Evolutionary conservation across 2,329 filamentous ascomycete species (phyloP), one percentile per base, ranked within the genome.

Genomic region (Colletotrichum cordylinicola): DNA sequence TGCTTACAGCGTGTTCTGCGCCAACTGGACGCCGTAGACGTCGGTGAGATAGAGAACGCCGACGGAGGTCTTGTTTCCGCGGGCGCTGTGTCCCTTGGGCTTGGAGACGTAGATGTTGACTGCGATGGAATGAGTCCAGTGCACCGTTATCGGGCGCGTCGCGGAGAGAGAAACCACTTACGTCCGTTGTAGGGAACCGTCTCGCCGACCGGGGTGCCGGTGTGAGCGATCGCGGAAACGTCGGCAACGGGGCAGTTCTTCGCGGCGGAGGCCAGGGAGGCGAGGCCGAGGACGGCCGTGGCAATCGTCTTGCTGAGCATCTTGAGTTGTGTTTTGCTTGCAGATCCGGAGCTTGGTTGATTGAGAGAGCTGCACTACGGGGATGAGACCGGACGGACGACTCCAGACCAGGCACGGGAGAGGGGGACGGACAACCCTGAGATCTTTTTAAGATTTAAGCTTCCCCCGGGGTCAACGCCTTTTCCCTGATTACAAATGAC

Each of bases 21-120:
- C 60, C 21, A 79, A 80, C 80, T 82, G 85, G 70, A 87, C 82
- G 71, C 84, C 84, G 48, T 82, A 82, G 67, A 86, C 81, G 77
- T 87, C 85, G 64, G 85, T 80, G 9, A 86, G 65, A 31, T 76
- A 76, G 10, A 76, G 43, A 8, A 76, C 74, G 9, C 71, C 74
- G 48, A 39, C 48, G 2, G 58, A 37, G 2, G 65, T 70, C 58
- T 66, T 70, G 21, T 75, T 67, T 4, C 48, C 37, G 5, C 13
- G 33, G 9, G 35, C 56, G 21, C 58, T 66, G 21, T 52, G 65
- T 21, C 52, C 55, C 62, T 73, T 73, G 2, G 74, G 74, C 66
- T 76, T 76, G 48, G 74, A 70, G 24, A 76, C 62, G 33, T 76
- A 76, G 48, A 75, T 72, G 18, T 55, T 70, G n/a, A 75, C 74